Percentiles rank a stretch among this genome's conserved stretches.
These are phyloP conservation scores for Phlebopus sp. DNA, from an alignment of 1,284 basidiomycete species.

Conservation along the genomic window DNA sequence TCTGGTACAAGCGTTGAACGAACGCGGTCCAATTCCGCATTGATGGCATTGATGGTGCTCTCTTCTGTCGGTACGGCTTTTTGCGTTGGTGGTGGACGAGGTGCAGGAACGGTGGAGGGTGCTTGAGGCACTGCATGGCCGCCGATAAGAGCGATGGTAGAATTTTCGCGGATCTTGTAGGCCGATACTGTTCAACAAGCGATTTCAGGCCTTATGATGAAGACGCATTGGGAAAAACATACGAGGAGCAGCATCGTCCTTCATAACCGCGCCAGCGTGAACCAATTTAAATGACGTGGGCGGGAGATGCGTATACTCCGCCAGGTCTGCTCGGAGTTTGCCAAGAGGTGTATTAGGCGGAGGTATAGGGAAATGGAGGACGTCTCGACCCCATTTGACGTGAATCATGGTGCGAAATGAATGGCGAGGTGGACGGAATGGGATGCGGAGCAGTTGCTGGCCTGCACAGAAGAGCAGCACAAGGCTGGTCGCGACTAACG, in stretches of 20 bases:
- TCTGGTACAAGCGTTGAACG: constrained; percentile 50
- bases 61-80: constrained; percentile 45
- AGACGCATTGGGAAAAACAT: constrained; percentile 27
- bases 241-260: constrained; percentile 69
- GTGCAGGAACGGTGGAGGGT: constrained; percentile 23
- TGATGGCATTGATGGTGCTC: constrained; percentile 53
- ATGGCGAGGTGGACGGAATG: constrained; percentile 6
- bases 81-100: constrained; percentile 24
- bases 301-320: constrained; percentile 64
- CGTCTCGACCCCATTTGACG: constrained; percentile 65
- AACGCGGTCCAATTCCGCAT: constrained; percentile 56
- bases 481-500: constrained; percentile 29
- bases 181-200: constrained; percentile 48
- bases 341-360: constrained; percentile 52
- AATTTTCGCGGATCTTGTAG: constrained; percentile 58
- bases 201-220: constrained; percentile 7
- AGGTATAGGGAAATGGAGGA: constrained; percentile 59
- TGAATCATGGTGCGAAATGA: constrained; percentile 38
- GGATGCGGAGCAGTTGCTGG: constrained; percentile 18
- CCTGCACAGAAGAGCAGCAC: constrained; percentile 31
- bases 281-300: constrained; percentile 70
- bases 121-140: constrained; percentile 29
- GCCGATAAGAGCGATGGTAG: constrained; percentile 63
- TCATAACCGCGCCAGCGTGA: constrained; percentile 76
- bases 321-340: constrained; percentile 52